These are phyloP conservation scores for Neophaeococcomyces mojaviensis DNA, from an alignment of 2,329 filamentous ascomycete species.

Conservation along the genomic window DNA sequence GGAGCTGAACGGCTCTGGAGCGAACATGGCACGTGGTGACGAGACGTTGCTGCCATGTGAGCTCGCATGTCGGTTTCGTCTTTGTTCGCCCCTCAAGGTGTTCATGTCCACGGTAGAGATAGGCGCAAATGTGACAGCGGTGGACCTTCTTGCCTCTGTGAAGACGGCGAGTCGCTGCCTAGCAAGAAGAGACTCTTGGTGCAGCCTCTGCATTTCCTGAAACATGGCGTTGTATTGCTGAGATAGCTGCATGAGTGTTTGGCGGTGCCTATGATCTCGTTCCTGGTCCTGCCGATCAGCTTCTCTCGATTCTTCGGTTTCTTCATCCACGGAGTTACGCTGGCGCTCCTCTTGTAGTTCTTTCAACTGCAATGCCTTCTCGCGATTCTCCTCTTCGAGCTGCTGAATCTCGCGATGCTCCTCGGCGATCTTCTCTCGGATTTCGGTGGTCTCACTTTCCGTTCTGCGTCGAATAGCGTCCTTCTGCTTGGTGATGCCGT, in stretches of 20 bases:
- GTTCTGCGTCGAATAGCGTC: constrained; percentile 34
- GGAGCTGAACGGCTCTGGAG: constrained; percentile 33
- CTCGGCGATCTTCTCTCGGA: constrained; percentile 37
- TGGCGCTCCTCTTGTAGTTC: constrained; percentile 53
- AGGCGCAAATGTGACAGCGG: constrained; percentile 33
- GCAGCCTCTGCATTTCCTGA: constrained; percentile 17
- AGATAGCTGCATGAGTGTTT: constrained; percentile 36
- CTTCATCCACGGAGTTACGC: constrained; percentile 37
- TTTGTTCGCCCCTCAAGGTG: constrained; percentile 34
- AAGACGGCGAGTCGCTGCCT: constrained; percentile 26
- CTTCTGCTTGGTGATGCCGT: constrained; percentile 38
- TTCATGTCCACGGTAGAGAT: constrained; percentile 36
- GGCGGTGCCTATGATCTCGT: constrained; percentile 40
- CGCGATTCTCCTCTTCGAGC: constrained; percentile 55
- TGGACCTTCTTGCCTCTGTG: constrained; percentile 30
- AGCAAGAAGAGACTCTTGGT: constrained; percentile 19
- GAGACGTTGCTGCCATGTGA: constrained; percentile 42
- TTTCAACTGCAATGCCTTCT: constrained; percentile 55
- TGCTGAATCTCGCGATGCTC: constrained; percentile 45
- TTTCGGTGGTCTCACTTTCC: constrained; percentile 33
- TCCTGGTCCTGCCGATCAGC: constrained; percentile 44
- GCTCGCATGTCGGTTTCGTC: constrained; percentile 37
- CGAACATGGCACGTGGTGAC: constrained; percentile 35
- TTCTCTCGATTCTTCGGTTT: constrained; percentile 44
- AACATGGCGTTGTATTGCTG: constrained; percentile 33